Evolutionary conservation across 2,329 filamentous ascomycete genomes (phyloP), one percentile per base, ranked within the genome.

Genomic region (Incumbomyces lentus): DNA sequence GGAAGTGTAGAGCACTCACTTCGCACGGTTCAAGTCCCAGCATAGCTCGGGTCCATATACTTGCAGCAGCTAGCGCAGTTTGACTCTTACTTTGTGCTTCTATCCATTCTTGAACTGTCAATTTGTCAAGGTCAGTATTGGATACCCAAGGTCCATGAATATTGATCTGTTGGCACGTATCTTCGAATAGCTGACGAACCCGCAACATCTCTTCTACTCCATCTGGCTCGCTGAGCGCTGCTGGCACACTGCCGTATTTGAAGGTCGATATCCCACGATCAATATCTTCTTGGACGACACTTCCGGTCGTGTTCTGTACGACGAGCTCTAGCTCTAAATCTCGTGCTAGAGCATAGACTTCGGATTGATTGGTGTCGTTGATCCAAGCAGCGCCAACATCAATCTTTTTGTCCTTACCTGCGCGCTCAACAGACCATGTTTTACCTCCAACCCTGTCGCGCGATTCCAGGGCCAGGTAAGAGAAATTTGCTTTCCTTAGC

Each of bases 391-490:
- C 63, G 3, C 63, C 63, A 6, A 64, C 22, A 26, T 66, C 63
- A 12, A 58, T 58, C 68, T 69, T 2, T 58, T 59, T 22, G 56
- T 64, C 10, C 30, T 59, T 49, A 60, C 52, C 7, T 14, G 14
- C 57, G 2, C 59, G 48, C 46, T 18, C 49, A 18, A 54, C 18
- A 2, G 64, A 70, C 60, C 64, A 72, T 0, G 70, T 74, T 58
- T 76, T 77, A 6, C 74, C 74, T 0, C 74, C 73, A 0, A 76
- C 69, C 0, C 70, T 65, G 34, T 73, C 63, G 3, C 68, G 62
- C 1, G 72, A 72, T 52, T 77, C 74, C 1, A 77, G 58, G 0
- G 77, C 62, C 0, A 68, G 47, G n/a, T 62, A 60, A 0, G 63
- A 64, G 4, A 70, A 55, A 1, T 68, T 67, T 0, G 63, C 62